Evolutionary conservation across 225 moss, liverwort and hornwort genomes (phyloP).

Genomic region (Bryoerythrophyllum caledonicum): DNA sequence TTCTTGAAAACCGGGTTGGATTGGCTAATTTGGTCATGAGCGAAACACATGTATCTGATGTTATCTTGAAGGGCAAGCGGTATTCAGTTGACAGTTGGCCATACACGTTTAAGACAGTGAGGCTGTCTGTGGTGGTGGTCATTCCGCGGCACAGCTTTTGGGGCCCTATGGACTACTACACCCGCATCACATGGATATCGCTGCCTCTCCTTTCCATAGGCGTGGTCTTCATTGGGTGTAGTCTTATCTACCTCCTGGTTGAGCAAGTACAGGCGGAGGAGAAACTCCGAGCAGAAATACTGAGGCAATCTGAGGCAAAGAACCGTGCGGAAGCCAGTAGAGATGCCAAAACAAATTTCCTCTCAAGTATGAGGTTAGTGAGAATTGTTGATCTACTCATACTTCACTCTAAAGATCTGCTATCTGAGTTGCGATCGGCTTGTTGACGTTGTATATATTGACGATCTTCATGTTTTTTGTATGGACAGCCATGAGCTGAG

Average conservation of each 20-base stretch:
- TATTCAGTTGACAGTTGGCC: constrained; percentile 70
- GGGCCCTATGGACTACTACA: constrained; percentile 62
- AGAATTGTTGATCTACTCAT: background rate
- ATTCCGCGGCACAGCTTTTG: constrained; percentile 66
- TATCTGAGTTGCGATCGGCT: constrained; percentile 2
- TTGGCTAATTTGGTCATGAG: constrained; percentile 56
- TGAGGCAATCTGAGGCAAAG: constrained; percentile 59
- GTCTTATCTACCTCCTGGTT: constrained; percentile 61
- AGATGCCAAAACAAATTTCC: constrained; percentile 81
- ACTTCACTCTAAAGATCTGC: background rate
- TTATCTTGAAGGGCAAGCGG: constrained; percentile 54
- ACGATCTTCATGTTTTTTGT: constrained; percentile 21
- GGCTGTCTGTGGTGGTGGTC: constrained; percentile 64
- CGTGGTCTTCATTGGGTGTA: constrained; percentile 50
- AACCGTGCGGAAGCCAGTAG: constrained; percentile 73
- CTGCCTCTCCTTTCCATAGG: constrained; percentile 56
- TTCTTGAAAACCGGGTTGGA: constrained; percentile 40
- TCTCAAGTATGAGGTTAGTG: constrained; percentile 78
- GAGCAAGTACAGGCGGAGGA: constrained; percentile 62
- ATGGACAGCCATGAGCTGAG: constrained; percentile 70
- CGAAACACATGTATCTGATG: constrained; percentile 60
- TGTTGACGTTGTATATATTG: constrained; percentile 17
- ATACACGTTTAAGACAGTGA: constrained; percentile 64
- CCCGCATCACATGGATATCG: constrained; percentile 55
- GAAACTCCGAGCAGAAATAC: constrained; percentile 70